Evolutionary conservation across 208 protist species (phyloP).

Genomic region (Acanthamoeba royreba): DNA sequence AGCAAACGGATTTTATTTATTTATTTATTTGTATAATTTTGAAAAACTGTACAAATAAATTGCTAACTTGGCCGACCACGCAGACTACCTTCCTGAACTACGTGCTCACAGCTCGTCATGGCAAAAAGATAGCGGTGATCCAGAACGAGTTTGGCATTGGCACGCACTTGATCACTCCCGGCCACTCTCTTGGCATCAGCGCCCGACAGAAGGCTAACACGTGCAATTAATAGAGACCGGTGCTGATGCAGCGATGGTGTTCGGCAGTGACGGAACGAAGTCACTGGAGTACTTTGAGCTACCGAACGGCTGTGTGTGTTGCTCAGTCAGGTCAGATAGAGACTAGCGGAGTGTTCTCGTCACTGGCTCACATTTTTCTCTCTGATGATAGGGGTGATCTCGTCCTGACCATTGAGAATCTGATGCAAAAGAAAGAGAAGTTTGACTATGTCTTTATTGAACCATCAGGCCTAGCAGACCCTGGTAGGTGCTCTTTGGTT

Average conservation of each 20-base stretch:
- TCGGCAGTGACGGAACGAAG: not conserved
- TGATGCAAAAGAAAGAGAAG: constrained; percentile 45
- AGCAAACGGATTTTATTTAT: not conserved
- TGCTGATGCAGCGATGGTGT: not conserved
- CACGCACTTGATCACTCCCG: not conserved
- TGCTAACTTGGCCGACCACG: not conserved
- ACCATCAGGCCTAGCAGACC: constrained; percentile 47
- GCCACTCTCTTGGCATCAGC: too few relatives aligned
- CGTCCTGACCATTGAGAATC: constrained; percentile 56
- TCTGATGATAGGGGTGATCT: constrained; percentile 63
- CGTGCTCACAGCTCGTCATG: constrained; percentile 63
- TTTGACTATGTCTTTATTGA: constrained; percentile 57
- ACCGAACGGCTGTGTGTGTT: constrained; percentile 36
- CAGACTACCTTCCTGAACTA: constrained; percentile 72
- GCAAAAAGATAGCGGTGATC: constrained; percentile 70
- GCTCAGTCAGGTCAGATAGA: constrained; percentile 3
- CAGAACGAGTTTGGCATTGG: constrained; percentile 69
- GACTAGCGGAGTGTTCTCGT: too few relatives aligned
- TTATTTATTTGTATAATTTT: too few relatives aligned
- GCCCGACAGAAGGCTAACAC: too few relatives aligned
- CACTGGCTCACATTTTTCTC: too few relatives aligned
- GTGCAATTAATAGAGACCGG: not conserved
- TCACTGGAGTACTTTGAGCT: constrained; percentile 18
- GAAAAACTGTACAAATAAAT: too few relatives aligned
- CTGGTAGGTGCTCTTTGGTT: not conserved